Base-by-base conservation (phyloP, 805 yeast species). In the Sugiyamaella americana region DNA sequence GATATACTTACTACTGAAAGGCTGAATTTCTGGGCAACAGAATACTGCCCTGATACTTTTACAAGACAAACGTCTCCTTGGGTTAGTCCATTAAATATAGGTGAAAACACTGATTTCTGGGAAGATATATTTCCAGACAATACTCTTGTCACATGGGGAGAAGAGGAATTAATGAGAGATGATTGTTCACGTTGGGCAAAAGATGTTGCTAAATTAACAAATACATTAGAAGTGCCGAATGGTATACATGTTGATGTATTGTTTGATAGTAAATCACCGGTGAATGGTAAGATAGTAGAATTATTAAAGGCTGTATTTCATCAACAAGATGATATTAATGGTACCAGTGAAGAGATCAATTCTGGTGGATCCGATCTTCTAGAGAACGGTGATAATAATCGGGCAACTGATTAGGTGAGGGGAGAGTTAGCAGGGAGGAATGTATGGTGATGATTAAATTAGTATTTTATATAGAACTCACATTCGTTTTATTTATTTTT, bases 121-220 rank as follows among this genome's bases (percentile, higher is more conserved):
- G 34, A 34, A 23, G 44, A 17, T 13, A 32, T 32, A 24, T 32
- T 50, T 2, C 53, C 53, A 10, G 35, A 19, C 21, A 29, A 43
- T 5, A 38, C 44, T 8, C 26, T 44, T n/a, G 18, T 41, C 32
- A 35, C 40, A 13, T 48, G 43, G 47, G 53, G 53, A 10, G 53
- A 40, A 4, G 11, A 29, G 1, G 53, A 50, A 34, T 24, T 43
- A 8, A 20, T 47, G 30, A n/a, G n/a, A 13, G 53, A 50, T 19
- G 49, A 47, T 26, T 16, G 24, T 17, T 22, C 23, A 10, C 17
- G 20, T 4, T 49, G 45, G 45, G 43, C 43, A 10, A 16, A 21
- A 13, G n/a, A n/a, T n/a, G 29, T 13, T 3, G 26, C 43, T 4
- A 20, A 22, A 11, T 16, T n/a, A 18, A 13, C 5, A 5, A 23